Base-by-base conservation (phyloP, 805 yeast species). In the Candida stauntonica region DNA sequence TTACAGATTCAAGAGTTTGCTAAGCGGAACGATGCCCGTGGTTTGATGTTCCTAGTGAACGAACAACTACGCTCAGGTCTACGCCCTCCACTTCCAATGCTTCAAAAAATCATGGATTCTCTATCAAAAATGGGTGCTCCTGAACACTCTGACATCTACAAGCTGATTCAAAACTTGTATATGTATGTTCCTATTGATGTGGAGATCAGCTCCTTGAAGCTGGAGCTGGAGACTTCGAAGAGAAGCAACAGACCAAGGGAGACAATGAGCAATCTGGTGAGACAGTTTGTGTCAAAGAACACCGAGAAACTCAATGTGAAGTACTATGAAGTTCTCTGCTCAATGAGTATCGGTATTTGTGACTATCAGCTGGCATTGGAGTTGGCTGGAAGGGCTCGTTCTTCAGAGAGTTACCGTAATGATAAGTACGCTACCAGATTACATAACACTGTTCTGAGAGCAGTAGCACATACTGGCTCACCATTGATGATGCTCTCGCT, bases 61-160 rank as follows among this genome's bases (percentile, higher is more conserved):
- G 44, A 44, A 7, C 26, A 7, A 5, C 27, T 50, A 1, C 39
- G 58, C n/a, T 44, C 35, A 2, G 57, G 57, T 7, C 41, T 35
- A 9, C 42, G 46, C 18, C 57, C 56, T 17, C 33, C 47, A 5
- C 18, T 44, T 7, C 33, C 27, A 4, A 26, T 48, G 18, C 31
- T 52, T 3, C 19, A 28, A 6, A 7, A 7, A 6, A 38, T 47
- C 5, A 21, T 54, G 26, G 31, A 33, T 15, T 36, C 41, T 0
- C 29, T 52, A 16, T 21, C 44, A 8, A 17, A 21, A 5, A 24
- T 47, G 30, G 27, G 39, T 7, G 52, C 58, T 1, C 15, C 39
- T 1, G 17, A 47, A 7, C 40, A 42, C 23, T 14, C 31, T 14
- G 16, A 34, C 8, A 38, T 52, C n/a, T 50, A 47, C 26, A 17